Conservation (phyloP, 768 basidiomycete genomes). For the Mycena alexandri region DNA sequence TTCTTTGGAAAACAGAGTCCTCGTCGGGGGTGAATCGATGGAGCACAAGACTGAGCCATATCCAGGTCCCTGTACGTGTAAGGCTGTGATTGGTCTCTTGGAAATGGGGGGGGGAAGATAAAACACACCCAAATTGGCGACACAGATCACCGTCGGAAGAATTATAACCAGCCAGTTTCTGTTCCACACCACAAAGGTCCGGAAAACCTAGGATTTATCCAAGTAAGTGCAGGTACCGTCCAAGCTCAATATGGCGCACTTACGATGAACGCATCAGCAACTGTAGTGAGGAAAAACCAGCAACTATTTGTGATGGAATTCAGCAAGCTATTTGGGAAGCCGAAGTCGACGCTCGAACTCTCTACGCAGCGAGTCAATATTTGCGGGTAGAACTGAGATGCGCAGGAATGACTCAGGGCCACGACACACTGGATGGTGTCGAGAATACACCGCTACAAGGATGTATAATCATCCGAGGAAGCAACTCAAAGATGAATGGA, state of each 20-base stretch:
- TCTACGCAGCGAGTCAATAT: too few relatives aligned
- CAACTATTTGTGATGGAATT: not conserved
- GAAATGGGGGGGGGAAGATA: too few relatives aligned
- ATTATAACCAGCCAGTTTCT: not conserved
- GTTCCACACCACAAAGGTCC: conserved; percentile 8
- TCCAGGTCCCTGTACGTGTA: too few relatives aligned
- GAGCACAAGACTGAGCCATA: too few relatives aligned
- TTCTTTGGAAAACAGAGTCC: too few relatives aligned
- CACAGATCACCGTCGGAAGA: conserved; percentile 1
- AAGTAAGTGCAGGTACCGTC: not conserved
- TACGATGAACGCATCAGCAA: conserved; percentile 20
- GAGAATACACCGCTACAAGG: conserved; percentile 10
- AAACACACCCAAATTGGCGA: conserved; percentile 9
- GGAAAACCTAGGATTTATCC: not conserved
- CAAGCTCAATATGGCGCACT: too few relatives aligned
- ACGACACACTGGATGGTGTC: conserved; percentile 2
- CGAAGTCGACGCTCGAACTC: not conserved
- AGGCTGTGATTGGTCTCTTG: too few relatives aligned
- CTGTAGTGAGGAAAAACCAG: not conserved
- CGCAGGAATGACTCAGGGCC: not conserved
- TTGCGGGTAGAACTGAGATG: too few relatives aligned
- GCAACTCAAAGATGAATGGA: too few relatives aligned
- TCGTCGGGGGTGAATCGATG: too few relatives aligned
- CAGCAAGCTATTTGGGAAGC: not conserved
- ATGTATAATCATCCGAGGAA: not conserved